These are phyloP conservation scores for Macrolepiota dolichaula DNA, from an alignment of 768 basidiomycete species.

Conservation along the genomic window DNA sequence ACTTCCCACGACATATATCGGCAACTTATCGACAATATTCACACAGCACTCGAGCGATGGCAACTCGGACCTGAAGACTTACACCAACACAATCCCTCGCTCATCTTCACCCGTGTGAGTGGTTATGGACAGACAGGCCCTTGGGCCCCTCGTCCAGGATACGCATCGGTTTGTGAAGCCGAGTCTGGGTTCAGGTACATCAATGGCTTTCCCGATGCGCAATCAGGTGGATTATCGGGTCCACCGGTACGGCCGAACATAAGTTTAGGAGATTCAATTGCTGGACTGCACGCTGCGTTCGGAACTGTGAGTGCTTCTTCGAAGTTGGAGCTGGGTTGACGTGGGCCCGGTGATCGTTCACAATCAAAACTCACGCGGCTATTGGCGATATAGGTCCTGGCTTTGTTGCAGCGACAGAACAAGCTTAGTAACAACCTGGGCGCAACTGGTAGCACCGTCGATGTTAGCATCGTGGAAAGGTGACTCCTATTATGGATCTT, in stretches of 20 bases:
- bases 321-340: neutral
- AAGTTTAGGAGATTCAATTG: conserved; percentile 68
- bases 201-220: conserved; percentile 58
- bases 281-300: conserved; percentile 70
- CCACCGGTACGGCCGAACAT: conserved; percentile 72
- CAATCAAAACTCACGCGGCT: neutral
- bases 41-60: conserved; percentile 68
- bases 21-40: neutral
- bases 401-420: conserved; percentile 45
- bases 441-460: conserved; percentile 52
- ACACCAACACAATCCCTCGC: conserved; percentile 73
- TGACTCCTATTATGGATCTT: conserved; percentile 13
- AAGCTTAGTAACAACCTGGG: conserved; percentile 23
- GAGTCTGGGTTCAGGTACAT: conserved; percentile 74
- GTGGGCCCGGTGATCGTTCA: neutral
- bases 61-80: conserved; percentile 54
- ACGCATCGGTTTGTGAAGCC: conserved; percentile 73
- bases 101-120: conserved; percentile 88
- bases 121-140: conserved; percentile 77
- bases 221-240: conserved; percentile 50
- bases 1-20: neutral
- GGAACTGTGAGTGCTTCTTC: conserved; percentile 48
- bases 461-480: conserved; percentile 77
- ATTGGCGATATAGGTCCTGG: conserved; percentile 44
- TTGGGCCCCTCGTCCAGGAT: conserved; percentile 68